Percentiles rank a stretch among this genome's conserved stretches.
Conservation (phyloP, 768 basidiomycete species). For the Mycena chlorophos region DNA sequence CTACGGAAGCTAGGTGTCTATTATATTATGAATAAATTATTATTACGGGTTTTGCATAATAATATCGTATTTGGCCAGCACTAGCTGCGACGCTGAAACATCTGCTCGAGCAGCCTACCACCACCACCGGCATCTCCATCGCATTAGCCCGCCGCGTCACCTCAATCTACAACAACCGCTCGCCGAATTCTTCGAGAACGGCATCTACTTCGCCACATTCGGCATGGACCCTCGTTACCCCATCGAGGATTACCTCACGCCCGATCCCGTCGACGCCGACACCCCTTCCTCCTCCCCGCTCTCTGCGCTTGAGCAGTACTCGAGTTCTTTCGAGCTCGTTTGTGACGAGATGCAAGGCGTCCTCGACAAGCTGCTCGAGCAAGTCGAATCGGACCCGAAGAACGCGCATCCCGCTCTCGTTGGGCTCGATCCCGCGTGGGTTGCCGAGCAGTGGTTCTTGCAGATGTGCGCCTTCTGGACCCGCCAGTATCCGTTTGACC, state of each 20-base stretch:
- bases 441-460: slow-evolving; percentile 7
- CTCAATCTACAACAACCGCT: slow-evolving; percentile 14
- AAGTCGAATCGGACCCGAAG: background rate
- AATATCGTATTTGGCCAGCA: too few species aligned
- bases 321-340: background rate
- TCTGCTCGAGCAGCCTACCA: slow-evolving; percentile 6
- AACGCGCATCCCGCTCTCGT: slow-evolving; percentile 2
- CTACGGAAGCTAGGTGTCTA: too few species aligned
- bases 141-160: slow-evolving; percentile 15
- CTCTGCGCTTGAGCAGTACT: background rate
- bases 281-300: background rate
- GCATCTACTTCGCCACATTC: slow-evolving; percentile 22
- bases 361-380: background rate
- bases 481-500: slow-evolving; percentile 11
- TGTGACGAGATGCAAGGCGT: slow-evolving; percentile 1
- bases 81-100: slow-evolving; percentile 20
- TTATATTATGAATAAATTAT: too few species aligned
- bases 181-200: slow-evolving; percentile 20
- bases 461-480: slow-evolving; percentile 5
- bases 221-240: slow-evolving; percentile 21
- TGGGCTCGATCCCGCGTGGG: background rate
- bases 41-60: too few species aligned
- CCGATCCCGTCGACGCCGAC: background rate
- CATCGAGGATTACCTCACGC: background rate
- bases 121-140: slow-evolving; percentile 12